Conservation (phyloP, 1,284 basidiomycete species). For the Trichosporon sp. region DNA sequence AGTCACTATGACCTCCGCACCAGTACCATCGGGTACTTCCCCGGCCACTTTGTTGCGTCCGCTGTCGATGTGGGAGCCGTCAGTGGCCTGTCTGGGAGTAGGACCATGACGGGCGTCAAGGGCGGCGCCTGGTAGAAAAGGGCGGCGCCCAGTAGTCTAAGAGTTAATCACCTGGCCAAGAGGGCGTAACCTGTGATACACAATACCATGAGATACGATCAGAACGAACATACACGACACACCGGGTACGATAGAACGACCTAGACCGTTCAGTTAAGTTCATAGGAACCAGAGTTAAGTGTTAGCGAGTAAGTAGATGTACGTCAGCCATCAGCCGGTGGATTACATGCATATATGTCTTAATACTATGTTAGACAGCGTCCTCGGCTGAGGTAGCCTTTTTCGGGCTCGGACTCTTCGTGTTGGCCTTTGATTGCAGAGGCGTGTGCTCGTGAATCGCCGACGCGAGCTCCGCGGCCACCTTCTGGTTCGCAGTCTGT, state of each 20-base stretch:
- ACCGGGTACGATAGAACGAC: background rate
- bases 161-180: background rate
- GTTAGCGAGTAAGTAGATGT: no score
- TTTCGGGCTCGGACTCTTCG: background rate
- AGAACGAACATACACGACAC: background rate
- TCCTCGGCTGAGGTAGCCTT: constrained; percentile 3
- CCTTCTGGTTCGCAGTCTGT: constrained; percentile 59
- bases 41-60: background rate
- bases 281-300: background rate
- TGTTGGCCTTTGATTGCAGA: constrained; percentile 19
- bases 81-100: background rate
- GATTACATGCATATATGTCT: constrained; percentile 5
- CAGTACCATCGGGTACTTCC: background rate
- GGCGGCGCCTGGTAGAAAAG: background rate
- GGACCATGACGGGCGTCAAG: background rate
- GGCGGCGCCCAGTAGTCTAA: no score
- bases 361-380: constrained; percentile 2
- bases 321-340: background rate
- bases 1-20: constrained; percentile 1
- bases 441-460: constrained; percentile 40
- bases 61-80: background rate
- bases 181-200: no score
- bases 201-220: background rate
- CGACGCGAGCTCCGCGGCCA: constrained; percentile 49
- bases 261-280: background rate